These are phyloP conservation scores for Phytophthora constricta DNA, from an alignment of 352 stramenopile species.

Conservation along the genomic window DNA sequence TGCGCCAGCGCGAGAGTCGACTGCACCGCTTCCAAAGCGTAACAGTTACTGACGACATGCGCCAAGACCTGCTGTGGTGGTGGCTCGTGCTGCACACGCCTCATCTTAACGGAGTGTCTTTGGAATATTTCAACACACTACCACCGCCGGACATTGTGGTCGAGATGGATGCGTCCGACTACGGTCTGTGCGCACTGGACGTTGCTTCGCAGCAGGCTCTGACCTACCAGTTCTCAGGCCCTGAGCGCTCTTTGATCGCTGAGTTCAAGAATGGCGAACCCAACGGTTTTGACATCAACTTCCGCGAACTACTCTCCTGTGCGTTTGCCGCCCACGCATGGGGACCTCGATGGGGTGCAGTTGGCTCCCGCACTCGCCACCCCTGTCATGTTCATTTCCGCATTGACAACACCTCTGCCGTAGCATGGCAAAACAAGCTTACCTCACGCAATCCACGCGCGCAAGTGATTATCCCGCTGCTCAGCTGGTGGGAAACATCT, in stretches of 20 bases:
- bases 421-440: neutral
- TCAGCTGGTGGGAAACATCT: neutral
- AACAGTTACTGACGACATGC: neutral
- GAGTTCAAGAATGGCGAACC: neutral
- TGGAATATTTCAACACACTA: neutral
- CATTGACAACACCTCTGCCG: neutral
- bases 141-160: neutral
- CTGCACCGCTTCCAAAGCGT: neutral
- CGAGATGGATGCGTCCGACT: neutral
- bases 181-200: neutral
- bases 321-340: neutral
- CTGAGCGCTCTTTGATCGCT: neutral
- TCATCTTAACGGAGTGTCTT: neutral
- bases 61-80: neutral
- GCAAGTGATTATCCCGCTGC: neutral
- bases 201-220: neutral
- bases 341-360: neutral
- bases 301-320: neutral
- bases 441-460: neutral
- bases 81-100: neutral
- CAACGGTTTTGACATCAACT: neutral
- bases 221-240: neutral
- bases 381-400: constrained; percentile 1
- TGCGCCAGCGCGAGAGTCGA: neutral
- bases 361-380: neutral